Conservation (phyloP, 2,329 filamentous ascomycete species). For the Grosmannia penicillata region DNA sequence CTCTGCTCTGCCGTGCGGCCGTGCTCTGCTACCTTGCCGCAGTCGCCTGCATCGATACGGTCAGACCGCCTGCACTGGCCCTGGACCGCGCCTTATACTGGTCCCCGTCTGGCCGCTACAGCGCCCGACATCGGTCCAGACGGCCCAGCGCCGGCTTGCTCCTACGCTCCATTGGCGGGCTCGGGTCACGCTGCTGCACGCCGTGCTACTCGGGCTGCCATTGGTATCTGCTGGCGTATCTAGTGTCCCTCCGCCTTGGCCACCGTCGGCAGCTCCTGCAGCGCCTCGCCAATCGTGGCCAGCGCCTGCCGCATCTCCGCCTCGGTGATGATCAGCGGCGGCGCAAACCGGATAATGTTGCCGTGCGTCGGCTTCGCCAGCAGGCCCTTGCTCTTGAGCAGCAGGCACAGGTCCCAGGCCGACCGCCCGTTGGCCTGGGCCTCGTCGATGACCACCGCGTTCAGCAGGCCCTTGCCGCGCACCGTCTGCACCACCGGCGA, state of each 20-base stretch:
- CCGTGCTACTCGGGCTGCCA: too few relatives aligned
- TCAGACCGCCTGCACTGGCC: too few relatives aligned
- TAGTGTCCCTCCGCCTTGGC: slow-evolving; percentile 26
- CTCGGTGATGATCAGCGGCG: slow-evolving; percentile 86
- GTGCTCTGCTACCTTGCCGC: too few relatives aligned
- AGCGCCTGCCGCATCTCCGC: slow-evolving; percentile 68
- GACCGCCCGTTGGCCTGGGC: slow-evolving; percentile 67
- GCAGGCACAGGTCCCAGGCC: slow-evolving; percentile 91
- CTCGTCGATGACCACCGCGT: slow-evolving; percentile 94
- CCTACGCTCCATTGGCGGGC: too few relatives aligned
- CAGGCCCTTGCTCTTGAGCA: slow-evolving; percentile 90
- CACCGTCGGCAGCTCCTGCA: slow-evolving; percentile 63
- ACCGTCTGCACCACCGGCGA: slow-evolving; percentile 70
- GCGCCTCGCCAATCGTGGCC: slow-evolving; percentile 63
- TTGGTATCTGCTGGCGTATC: too few relatives aligned
- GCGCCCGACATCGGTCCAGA: too few relatives aligned
- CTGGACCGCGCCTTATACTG: too few relatives aligned
- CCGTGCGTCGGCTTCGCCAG: slow-evolving; percentile 96
- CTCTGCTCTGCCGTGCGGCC: too few relatives aligned
- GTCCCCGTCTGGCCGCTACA: too few relatives aligned
- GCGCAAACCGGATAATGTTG: slow-evolving; percentile 97
- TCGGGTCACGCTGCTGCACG: too few relatives aligned
- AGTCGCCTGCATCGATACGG: too few relatives aligned
- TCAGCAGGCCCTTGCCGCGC: slow-evolving; percentile 84
- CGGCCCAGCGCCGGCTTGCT: too few relatives aligned